Conservation (phyloP, 257 asterid genomes). For the Agastache rugosa region DNA sequence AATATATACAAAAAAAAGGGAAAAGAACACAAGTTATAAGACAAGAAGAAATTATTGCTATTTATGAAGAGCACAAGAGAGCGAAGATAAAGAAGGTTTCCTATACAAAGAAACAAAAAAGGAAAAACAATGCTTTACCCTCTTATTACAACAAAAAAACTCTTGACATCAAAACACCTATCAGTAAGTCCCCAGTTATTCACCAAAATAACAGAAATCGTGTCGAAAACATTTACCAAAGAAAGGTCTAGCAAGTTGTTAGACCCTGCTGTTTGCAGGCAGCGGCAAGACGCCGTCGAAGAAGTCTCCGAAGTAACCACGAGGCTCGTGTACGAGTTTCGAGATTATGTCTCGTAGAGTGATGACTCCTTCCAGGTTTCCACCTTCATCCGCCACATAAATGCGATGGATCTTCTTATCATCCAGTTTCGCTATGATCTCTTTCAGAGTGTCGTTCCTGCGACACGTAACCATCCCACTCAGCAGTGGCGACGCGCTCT, state of each 20-base stretch:
- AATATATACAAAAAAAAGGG: too few relatives aligned
- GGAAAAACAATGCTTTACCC: neutral
- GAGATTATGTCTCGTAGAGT: slow-evolving; percentile 96
- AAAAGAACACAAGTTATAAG: neutral
- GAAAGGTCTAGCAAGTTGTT: slow-evolving; percentile 18
- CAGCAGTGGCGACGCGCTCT: slow-evolving; percentile 50
- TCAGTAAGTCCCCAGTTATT: slow-evolving; percentile 27
- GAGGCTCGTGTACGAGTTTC: slow-evolving; percentile 94
- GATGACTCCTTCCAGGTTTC: slow-evolving; percentile 79
- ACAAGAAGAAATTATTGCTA: slow-evolving; percentile 20
- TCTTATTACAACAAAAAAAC: slow-evolving; percentile 28
- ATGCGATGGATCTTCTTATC: slow-evolving; percentile 81
- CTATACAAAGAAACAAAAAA: slow-evolving; percentile 5
- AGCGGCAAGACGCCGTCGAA: slow-evolving; percentile 95
- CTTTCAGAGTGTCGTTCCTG: slow-evolving; percentile 63
- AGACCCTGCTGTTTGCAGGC: slow-evolving; percentile 93
- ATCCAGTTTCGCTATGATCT: slow-evolving; percentile 77
- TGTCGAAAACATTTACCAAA: neutral
- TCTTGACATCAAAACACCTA: slow-evolving; percentile 8
- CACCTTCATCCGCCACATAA: slow-evolving; percentile 74
- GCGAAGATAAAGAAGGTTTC: neutral
- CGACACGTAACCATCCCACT: slow-evolving; percentile 81
- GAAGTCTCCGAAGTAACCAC: slow-evolving; percentile 98
- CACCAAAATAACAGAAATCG: slow-evolving; percentile 5
- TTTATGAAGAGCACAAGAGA: slow-evolving; percentile 19